Evolutionary conservation across 352 stramenopile species (phyloP).

Genomic region (Globisporangium cylindrosporum): DNA sequence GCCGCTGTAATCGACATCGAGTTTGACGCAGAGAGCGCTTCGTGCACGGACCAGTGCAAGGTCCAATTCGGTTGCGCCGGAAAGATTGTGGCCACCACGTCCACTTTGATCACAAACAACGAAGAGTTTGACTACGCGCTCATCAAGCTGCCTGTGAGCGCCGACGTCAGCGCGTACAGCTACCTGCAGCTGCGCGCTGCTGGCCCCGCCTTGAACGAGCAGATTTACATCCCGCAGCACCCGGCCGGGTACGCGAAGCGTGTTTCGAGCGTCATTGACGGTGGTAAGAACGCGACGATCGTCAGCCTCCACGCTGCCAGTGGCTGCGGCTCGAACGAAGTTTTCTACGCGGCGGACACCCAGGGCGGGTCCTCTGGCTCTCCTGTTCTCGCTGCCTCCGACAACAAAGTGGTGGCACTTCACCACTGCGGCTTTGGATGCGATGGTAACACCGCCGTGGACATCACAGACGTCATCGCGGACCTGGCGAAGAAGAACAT

Average conservation of each 20-base stretch:
- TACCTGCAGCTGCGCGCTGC: not conserved
- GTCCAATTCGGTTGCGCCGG: slow-evolving; percentile 40
- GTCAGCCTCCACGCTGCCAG: not conserved
- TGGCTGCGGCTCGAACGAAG: not conserved
- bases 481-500: not conserved
- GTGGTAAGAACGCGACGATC: not conserved
- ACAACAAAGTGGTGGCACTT: not conserved
- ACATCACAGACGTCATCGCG: not conserved
- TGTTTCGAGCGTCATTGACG: not conserved
- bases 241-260: not conserved
- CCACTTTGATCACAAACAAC: slow-evolving; percentile 40
- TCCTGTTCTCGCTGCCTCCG: not conserved
- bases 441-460: not conserved
- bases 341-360: not conserved
- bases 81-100: slow-evolving; percentile 36
- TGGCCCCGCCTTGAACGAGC: not conserved
- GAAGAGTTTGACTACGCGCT: slow-evolving; percentile 51
- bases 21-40: slow-evolving; percentile 52
- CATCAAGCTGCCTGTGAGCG: slow-evolving; percentile 14
- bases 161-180: not conserved
- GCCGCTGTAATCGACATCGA: slow-evolving; percentile 48
- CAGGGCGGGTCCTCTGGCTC: not conserved
- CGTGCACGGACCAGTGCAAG: slow-evolving; percentile 46
- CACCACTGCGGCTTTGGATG: not conserved
- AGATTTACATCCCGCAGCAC: not conserved